Conservation (phyloP, 306 rosid genomes). For the Sechiopsis laciniata region DNA sequence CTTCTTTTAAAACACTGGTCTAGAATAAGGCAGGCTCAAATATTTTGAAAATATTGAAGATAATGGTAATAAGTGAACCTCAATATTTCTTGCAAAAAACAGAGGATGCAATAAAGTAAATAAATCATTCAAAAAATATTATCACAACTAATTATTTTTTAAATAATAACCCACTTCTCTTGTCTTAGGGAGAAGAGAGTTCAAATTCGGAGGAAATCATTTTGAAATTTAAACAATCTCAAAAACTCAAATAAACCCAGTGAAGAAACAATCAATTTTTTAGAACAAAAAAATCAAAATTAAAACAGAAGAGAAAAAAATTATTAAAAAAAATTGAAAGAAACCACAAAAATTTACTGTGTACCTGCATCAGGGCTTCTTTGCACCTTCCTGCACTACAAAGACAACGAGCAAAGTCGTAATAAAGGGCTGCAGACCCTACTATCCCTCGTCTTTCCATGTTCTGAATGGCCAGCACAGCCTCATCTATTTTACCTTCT, state of each 20-base stretch:
- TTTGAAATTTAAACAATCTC: background rate
- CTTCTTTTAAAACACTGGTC: background rate
- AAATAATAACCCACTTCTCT: background rate
- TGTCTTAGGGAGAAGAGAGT: background rate
- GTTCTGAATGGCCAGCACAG: conserved; percentile 48
- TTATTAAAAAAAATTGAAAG: background rate
- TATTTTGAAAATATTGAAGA: background rate
- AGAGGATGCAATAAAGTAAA: background rate
- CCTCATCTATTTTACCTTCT: conserved; percentile 87
- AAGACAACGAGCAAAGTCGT: conserved; percentile 92
- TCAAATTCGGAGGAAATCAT: conserved; percentile 3
- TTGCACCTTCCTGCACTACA: conserved; percentile 82
- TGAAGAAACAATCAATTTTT: background rate
- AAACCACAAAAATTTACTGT: background rate
- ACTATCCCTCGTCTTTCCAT: conserved; percentile 92
- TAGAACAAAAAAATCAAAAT: background rate
- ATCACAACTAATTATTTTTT: conserved; percentile 1
- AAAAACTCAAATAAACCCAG: background rate
- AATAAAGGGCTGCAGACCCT: conserved; percentile 91
- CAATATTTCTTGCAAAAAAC: background rate
- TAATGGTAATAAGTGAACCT: conserved; percentile 3
- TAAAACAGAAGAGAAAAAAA: background rate
- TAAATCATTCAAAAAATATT: background rate
- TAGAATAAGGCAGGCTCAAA: background rate
- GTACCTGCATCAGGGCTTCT: conserved; percentile 83